Base-by-base conservation (phyloP, 2,329 filamentous ascomycete genomes). In the Xylariaceae sp. region DNA sequence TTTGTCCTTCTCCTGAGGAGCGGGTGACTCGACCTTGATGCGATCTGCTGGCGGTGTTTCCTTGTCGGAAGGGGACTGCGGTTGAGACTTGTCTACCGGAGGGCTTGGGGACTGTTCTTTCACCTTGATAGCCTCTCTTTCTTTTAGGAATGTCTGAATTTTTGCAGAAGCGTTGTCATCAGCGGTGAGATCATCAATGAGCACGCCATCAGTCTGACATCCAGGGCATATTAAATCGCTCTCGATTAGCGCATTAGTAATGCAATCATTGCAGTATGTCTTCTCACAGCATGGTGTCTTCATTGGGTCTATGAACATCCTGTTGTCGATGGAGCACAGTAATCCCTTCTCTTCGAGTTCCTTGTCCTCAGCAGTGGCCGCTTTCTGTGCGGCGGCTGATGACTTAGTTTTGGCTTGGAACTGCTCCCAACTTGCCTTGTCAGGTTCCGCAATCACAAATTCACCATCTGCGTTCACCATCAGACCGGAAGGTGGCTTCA, bases 251-350 rank as follows among this genome's bases (percentile, higher is more conserved):
- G 91, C 89, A 83, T 96, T 96, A 72, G 94, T 95, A 76, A 99
- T 96, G 87, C 94, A 99, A 72, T 96, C 91, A 83, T 94, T 94
- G 81, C 94, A 99, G 80, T 95, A 99, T 70, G 91, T 96, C 82
- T 88, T 95, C 76, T 88, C 84, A 80, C 94, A 99, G 83, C 94
- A 99, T 64, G 94, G 92, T 70, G 94, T 97, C 83, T 96, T 95
- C 81, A 95, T 94, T 81, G 94, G 92, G 73, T 96, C 90, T 85
- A 95, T 86, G 76, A 97, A 96, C 82, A 96, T 87, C 74, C 89
- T 91, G 76, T 95, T 95, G 84, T 97, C 94, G 80, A 97, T 88
- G 62, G 91, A 82, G 79, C 94, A 99, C 73, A 94, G 87, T 70
- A 99, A 78, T 63, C 92, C 92, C 67, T 83, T 86, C 72, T 94